Evolutionary conservation across 2,329 filamentous ascomycete species (phyloP).

Genomic region (Elsinoe australis): DNA sequence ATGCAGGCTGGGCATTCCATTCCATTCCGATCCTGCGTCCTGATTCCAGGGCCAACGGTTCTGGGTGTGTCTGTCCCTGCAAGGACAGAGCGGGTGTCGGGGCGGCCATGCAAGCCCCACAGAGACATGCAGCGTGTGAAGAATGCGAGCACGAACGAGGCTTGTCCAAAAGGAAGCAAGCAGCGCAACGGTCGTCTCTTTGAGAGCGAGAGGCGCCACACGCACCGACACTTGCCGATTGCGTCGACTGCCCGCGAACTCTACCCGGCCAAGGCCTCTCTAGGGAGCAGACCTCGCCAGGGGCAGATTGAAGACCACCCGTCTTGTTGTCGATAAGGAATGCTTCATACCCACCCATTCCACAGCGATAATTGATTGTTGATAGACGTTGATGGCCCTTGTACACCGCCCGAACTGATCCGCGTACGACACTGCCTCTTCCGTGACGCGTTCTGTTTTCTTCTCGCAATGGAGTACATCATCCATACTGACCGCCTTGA

Average conservation of each 20-base stretch:
- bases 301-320: conserved; percentile 10
- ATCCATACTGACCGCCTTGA: conserved; percentile 11
- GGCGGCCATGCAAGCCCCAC: conserved; percentile 11
- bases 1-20: conserved; percentile 5
- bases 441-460: conserved; percentile 1
- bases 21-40: background rate
- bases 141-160: background rate
- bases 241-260: background rate
- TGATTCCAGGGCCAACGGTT: conserved; percentile 2
- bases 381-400: background rate
- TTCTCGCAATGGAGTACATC: background rate
- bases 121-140: no score
- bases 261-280: background rate
- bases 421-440: no score
- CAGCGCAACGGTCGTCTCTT: background rate
- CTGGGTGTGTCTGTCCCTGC: no score
- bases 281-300: conserved; percentile 7
- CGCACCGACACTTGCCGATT: conserved; percentile 8
- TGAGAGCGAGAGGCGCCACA: conserved; percentile 3
- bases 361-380: conserved; percentile 13
- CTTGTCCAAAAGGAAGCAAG: background rate
- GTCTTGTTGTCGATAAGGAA: conserved; percentile 10
- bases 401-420: background rate
- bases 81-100: no score
- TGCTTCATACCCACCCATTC: conserved; percentile 5